Base-by-base conservation (phyloP, 352 stramenopile species). In the Bremia lactucae region DNA sequence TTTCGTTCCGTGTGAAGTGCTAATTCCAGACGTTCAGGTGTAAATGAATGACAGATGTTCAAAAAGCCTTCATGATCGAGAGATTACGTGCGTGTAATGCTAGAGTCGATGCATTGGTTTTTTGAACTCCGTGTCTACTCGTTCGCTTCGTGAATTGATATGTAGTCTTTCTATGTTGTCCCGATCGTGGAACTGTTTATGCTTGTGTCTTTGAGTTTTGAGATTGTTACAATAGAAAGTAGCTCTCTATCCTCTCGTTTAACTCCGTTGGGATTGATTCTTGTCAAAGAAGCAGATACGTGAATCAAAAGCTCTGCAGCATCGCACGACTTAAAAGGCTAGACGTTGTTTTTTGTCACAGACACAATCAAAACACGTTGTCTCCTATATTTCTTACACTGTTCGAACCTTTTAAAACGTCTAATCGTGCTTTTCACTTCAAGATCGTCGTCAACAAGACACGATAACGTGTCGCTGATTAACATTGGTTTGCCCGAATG, bases 401-500 rank as follows among this genome's bases (percentile, higher is more conserved):
- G n/a, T n/a, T n/a, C n/a, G n/a, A n/a, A n/a, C n/a, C n/a, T n/a
- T n/a, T n/a, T n/a, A n/a, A n/a, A n/a, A n/a, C n/a, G n/a, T n/a
- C n/a, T n/a, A n/a, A n/a, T n/a, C n/a, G n/a, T n/a, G n/a, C n/a
- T n/a, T n/a, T n/a, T n/a, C n/a, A n/a, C n/a, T n/a, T n/a, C n/a
- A n/a, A n/a, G n/a, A n/a, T n/a, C n/a, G n/a, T n/a, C n/a, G n/a
- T n/a, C n/a, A n/a, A n/a, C n/a, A n/a, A n/a, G n/a, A 29, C 24
- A 29, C 13, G 2, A 33, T 6, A 4, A 33, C 14, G 70, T 49
- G 2, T 56, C 38, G 4, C 63, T 51, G 1, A 89, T 68, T 5
- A 64, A 52, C 0, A 89, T 9, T 6, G n/a, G n/a, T n/a, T n/a
- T n/a, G n/a, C n/a, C n/a, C 74, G 74, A 4, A 90, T 18, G 50